These are phyloP conservation scores for Cryptosporidium sp. DNA, from an alignment of 169 alveolate genomes.

Conservation along the genomic window DNA sequence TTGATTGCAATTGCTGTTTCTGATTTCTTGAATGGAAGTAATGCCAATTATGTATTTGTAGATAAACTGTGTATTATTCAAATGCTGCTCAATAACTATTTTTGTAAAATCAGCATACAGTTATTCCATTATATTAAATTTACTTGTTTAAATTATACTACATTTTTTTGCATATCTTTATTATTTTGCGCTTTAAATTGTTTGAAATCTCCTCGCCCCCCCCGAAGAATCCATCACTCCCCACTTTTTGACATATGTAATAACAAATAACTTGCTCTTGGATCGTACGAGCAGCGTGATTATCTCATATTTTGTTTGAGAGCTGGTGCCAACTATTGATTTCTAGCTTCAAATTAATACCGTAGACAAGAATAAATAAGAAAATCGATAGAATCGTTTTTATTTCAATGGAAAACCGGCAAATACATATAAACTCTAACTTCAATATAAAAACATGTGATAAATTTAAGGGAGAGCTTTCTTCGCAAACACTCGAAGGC, in stretches of 20 bases:
- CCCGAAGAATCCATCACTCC: not conserved
- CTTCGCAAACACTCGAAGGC: not conserved
- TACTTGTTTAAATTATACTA: not conserved
- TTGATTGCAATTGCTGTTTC: conserved; percentile 54
- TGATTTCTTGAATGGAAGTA: not conserved
- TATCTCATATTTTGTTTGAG: too few species aligned
- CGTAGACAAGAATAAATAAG: not conserved
- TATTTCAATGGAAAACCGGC: conserved; percentile 7
- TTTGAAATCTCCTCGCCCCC: not conserved
- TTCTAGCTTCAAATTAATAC: not conserved
- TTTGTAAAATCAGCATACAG: not conserved
- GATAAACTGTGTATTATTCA: not conserved
- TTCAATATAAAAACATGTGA: not conserved
- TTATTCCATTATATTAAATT: too few species aligned
- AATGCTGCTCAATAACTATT: too few species aligned
- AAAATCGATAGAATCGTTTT: not conserved
- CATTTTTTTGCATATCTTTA: not conserved
- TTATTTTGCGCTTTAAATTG: too few species aligned
- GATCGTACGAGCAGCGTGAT: not conserved
- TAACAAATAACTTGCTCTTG: not conserved
- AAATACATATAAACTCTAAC: not conserved
- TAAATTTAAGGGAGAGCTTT: not conserved
- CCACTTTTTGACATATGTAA: not conserved
- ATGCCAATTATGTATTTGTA: not conserved
- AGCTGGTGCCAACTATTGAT: not conserved